Conservation (phyloP, 305 asterid species). For the Salvia sclarea region DNA sequence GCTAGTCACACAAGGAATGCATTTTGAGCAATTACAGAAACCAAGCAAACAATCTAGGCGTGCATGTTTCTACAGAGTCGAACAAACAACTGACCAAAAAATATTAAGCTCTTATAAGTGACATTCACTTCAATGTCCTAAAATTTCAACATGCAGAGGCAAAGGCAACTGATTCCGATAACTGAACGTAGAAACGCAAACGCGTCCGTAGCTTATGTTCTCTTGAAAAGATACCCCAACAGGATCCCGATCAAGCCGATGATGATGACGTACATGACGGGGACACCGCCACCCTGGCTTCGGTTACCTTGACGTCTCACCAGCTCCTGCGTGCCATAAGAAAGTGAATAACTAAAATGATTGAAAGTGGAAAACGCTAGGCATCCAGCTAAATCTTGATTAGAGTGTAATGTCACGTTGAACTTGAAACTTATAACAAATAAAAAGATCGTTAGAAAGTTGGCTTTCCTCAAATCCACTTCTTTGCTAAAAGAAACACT, state of each 20-base stretch:
- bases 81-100: conserved; percentile 47
- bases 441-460: background rate
- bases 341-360: background rate
- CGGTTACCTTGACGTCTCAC: conserved; percentile 49
- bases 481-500: background rate
- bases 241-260: conserved; percentile 61
- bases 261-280: conserved; percentile 55
- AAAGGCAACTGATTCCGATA: conserved; percentile 26
- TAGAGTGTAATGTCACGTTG: background rate
- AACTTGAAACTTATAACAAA: background rate
- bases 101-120: conserved; percentile 47
- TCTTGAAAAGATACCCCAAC: conserved; percentile 65
- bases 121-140: conserved; percentile 49
- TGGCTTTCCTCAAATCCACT: background rate
- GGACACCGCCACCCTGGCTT: conserved; percentile 57
- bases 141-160: conserved; percentile 39
- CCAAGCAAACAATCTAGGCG: conserved; percentile 48
- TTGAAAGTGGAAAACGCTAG: background rate
- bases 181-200: background rate
- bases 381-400: conserved; percentile 23
- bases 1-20: conserved; percentile 56
- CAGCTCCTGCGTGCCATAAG: conserved; percentile 45
- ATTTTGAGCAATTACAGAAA: conserved; percentile 45
- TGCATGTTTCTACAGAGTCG: conserved; percentile 45
- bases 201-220: conserved; percentile 36